Percentiles rank a stretch among this genome's conserved stretches.
Conservation (phyloP, 2,329 filamentous ascomycete genomes). For the Aureobasidium vineae region DNA sequence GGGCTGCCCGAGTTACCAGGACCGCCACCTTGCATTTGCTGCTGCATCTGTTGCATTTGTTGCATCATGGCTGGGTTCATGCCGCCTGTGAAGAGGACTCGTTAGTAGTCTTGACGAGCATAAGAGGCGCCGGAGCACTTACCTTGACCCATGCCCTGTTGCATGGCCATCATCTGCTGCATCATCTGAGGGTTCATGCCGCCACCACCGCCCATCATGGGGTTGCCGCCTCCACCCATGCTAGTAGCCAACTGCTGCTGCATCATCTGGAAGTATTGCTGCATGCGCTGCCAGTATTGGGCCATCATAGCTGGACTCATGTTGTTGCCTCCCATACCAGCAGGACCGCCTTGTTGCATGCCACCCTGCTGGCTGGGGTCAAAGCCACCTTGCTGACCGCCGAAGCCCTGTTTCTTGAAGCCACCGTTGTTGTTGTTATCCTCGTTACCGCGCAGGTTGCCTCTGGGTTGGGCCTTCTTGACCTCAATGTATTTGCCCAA, state of each 20-base stretch:
- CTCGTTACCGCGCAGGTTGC: slow-evolving; percentile 90
- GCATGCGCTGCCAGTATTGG: slow-evolving; percentile 98
- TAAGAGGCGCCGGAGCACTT: not conserved
- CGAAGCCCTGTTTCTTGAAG: slow-evolving; percentile 43
- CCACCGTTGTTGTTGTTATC: slow-evolving; percentile 56
- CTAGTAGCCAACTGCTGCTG: slow-evolving; percentile 65
- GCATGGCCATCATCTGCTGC: slow-evolving; percentile 43
- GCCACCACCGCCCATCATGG: slow-evolving; percentile 42
- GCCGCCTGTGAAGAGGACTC: slow-evolving; percentile 32
- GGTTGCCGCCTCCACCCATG: slow-evolving; percentile 58
- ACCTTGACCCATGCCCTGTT: slow-evolving; percentile 33
- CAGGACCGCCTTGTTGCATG: slow-evolving; percentile 38
- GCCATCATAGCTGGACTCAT: slow-evolving; percentile 98
- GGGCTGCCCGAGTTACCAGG: slow-evolving; percentile 30
- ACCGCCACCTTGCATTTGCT: slow-evolving; percentile 54
- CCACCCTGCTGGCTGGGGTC: slow-evolving; percentile 23
- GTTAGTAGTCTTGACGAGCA: not conserved
- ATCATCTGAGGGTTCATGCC: slow-evolving; percentile 52
- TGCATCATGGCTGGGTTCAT: slow-evolving; percentile 74
- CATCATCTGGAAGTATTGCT: slow-evolving; percentile 95
- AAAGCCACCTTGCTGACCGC: slow-evolving; percentile 41
- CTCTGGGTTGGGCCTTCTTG: slow-evolving; percentile 93
- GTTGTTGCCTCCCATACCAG: slow-evolving; percentile 43
- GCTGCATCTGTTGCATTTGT: slow-evolving; percentile 68
- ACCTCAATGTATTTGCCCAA: slow-evolving; percentile 96